phyloP scores from a whole-genome alignment of 331 rosid species.

The Quercus phellos region DNA sequence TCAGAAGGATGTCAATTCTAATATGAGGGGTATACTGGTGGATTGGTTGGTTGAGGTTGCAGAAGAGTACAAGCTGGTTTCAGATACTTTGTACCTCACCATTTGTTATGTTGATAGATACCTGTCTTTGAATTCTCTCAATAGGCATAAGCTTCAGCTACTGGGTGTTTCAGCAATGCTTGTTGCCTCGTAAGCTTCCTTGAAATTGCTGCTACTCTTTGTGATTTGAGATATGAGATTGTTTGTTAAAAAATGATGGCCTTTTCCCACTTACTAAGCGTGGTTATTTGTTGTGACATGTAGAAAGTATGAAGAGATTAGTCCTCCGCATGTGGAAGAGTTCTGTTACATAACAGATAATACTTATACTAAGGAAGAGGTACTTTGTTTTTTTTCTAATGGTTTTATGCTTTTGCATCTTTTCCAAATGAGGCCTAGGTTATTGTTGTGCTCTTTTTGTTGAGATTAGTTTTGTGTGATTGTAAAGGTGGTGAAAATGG shows the following conservation, averaged over 20 bases:
- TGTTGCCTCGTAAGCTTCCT: constrained; percentile 70
- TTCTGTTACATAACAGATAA: constrained; percentile 78
- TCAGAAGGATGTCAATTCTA: constrained; percentile 66
- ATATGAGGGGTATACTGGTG: constrained; percentile 73
- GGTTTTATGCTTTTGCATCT: background rate
- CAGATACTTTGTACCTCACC: constrained; percentile 70
- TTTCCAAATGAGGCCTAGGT: background rate
- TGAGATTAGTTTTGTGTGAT: background rate
- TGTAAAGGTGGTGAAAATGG: constrained; percentile 71
- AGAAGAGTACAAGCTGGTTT: constrained; percentile 67
- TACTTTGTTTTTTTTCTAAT: constrained; percentile 12
- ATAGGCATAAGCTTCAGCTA: constrained; percentile 55
- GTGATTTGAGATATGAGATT: background rate
- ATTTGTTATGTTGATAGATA: constrained; percentile 62
- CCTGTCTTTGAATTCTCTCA: constrained; percentile 45
- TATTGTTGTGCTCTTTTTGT: background rate
- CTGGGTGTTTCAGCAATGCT: constrained; percentile 82
- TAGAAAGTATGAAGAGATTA: constrained; percentile 88
- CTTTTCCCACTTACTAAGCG: background rate
- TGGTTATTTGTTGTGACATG: constrained; percentile 1
- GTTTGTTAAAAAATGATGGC: background rate
- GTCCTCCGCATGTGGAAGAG: constrained; percentile 75
- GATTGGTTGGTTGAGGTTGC: constrained; percentile 96
- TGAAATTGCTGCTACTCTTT: background rate
- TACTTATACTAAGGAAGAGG: constrained; percentile 70